A percentile compares a stretch with the other conserved stretches of the same genome.
Evolutionary conservation across 345 rosid genomes (phyloP).

Genomic region (Camelina neglecta): DNA sequence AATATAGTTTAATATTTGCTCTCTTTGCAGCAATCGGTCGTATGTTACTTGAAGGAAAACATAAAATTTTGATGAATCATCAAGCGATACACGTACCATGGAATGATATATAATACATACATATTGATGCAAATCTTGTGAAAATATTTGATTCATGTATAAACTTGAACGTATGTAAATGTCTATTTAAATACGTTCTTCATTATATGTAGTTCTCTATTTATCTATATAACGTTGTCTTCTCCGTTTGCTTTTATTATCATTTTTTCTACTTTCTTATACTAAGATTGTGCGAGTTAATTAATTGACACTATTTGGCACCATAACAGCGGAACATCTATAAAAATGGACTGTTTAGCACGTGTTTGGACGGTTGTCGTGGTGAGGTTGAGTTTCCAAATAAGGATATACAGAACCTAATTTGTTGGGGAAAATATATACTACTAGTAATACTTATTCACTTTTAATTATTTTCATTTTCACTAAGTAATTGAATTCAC

Average conservation of each 20-base stretch:
- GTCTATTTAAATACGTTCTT: conserved; percentile 17
- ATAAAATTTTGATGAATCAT: conserved; percentile 58
- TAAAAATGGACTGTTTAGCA: conserved; percentile 18
- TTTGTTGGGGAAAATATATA: conserved; percentile 25
- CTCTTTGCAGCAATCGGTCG: conserved; percentile 80
- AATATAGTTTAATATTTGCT: conserved; percentile 5
- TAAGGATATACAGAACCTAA: conserved; percentile 26
- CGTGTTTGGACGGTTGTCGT: conserved; percentile 47
- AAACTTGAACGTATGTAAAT: conserved; percentile 34
- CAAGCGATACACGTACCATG: conserved; percentile 12
- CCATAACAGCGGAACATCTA: background rate
- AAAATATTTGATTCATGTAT: conserved; percentile 34
- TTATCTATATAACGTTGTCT: background rate
- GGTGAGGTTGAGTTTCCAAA: conserved; percentile 35
- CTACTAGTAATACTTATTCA: background rate
- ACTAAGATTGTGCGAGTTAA: background rate
- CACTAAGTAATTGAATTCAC: background rate
- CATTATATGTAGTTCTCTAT: background rate
- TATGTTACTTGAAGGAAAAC: conserved; percentile 73
- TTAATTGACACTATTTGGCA: background rate
- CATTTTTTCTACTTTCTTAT: no score
- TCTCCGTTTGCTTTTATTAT: background rate
- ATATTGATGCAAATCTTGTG: conserved; percentile 34
- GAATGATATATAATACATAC: conserved; percentile 18
- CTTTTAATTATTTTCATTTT: background rate